phyloP scores from a whole-genome alignment of 805 yeast genomes.

The Candida endomychidarum region DNA sequence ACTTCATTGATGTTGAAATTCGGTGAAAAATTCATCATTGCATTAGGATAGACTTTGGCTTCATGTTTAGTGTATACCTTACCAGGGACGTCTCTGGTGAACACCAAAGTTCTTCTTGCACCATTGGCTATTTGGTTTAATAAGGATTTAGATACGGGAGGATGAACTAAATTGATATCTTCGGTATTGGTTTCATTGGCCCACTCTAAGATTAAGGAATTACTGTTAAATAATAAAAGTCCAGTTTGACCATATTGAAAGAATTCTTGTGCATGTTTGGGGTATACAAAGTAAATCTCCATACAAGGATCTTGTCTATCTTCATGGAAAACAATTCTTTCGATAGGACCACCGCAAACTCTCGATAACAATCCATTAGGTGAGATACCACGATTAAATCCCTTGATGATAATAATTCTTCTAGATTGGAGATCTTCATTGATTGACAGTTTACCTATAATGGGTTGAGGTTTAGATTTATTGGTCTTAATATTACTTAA shows the following conservation, averaged over 20 bases:
- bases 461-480: not conserved
- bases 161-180: conserved; percentile 19
- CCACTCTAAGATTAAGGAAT: conserved; percentile 50
- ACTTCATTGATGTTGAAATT: conserved; percentile 48
- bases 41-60: conserved; percentile 48
- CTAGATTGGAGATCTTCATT: conserved; percentile 9
- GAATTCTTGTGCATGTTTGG: conserved; percentile 55
- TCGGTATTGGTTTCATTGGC: conserved; percentile 26
- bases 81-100: conserved; percentile 25
- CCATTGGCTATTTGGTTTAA: conserved; percentile 40
- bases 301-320: conserved; percentile 20
- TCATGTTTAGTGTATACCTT: conserved; percentile 15
- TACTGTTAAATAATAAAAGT: conserved; percentile 60
- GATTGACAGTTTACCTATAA: not conserved
- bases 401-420: conserved; percentile 36
- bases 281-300: conserved; percentile 52
- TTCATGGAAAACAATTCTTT: conserved; percentile 39
- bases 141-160: conserved; percentile 23
- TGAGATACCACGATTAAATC: conserved; percentile 45
- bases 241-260: conserved; percentile 50
- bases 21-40: conserved; percentile 38
- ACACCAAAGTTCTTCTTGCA: conserved; percentile 57
- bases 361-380: conserved; percentile 52
- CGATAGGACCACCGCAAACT: conserved; percentile 70
- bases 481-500: not conserved